These are phyloP conservation scores for Leccinum truebloodii DNA, from an alignment of 768 basidiomycete genomes.

Conservation along the genomic window DNA sequence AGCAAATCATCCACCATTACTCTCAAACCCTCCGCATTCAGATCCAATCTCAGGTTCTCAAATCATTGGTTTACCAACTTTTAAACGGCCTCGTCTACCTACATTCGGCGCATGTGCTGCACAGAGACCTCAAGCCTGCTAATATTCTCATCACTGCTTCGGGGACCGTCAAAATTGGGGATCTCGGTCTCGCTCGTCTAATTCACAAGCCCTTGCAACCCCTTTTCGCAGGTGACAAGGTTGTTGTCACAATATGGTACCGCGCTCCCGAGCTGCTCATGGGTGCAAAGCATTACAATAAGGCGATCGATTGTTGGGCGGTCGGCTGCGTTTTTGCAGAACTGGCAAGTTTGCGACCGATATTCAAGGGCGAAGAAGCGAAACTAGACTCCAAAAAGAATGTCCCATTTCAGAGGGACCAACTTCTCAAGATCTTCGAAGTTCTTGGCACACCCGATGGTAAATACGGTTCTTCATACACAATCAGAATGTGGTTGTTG, in stretches of 20 bases:
- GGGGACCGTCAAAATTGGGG: constrained; percentile 97
- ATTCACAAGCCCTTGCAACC: constrained; percentile 91
- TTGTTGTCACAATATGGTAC: constrained; percentile 99
- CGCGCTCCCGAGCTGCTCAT: constrained; percentile 94
- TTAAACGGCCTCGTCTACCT: constrained; percentile 93
- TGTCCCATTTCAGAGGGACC: constrained; percentile 95
- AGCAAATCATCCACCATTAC: constrained; percentile 99
- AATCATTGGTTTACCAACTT: constrained; percentile 92
- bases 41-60: constrained; percentile 79
- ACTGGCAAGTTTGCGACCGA: constrained; percentile 87
- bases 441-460: constrained; percentile 88
- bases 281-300: constrained; percentile 97
- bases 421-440: constrained; percentile 94
- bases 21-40: constrained; percentile 82
- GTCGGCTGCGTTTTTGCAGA: constrained; percentile 98
- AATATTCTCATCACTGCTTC: constrained; percentile 92
- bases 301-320: constrained; percentile 96
- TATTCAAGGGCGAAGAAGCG: constrained; percentile 99
- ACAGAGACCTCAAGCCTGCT: constrained; percentile 97
- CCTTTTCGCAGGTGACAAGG: constrained; percentile 92
- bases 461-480: constrained; percentile 26
- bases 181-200: constrained; percentile 90
- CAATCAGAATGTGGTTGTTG: background rate
- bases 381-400: constrained; percentile 97
- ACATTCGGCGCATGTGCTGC: constrained; percentile 91